A percentile compares a stretch with the other conserved stretches of the same genome.
phyloP scores from a whole-genome alignment of 2,329 filamentous ascomycete species.

The Apiospora sp. region DNA sequence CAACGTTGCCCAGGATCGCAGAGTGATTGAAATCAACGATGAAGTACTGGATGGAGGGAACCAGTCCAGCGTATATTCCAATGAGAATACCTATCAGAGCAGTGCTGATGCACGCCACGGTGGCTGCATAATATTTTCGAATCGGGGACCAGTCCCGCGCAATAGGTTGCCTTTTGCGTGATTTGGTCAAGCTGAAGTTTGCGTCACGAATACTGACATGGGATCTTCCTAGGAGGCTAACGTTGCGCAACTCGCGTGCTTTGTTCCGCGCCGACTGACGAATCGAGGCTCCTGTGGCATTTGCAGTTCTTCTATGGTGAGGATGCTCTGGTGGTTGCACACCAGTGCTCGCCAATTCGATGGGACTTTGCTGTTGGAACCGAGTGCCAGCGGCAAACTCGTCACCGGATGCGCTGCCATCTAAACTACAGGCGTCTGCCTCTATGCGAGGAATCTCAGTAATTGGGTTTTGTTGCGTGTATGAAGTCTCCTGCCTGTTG shows the following conservation, averaged over 20 bases:
- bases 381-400: conserved; percentile 1
- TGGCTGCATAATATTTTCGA: conserved; percentile 74
- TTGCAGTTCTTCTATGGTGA: not conserved
- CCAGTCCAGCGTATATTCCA: conserved; percentile 80
- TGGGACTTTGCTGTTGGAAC: not conserved
- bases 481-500: not conserved
- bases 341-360: conserved; percentile 21
- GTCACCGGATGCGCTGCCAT: conserved; percentile 40
- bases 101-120: conserved; percentile 76
- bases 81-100: conserved; percentile 74
- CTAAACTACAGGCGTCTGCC: conserved; percentile 40
- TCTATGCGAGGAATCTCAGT: conserved; percentile 30
- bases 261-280: conserved; percentile 28
- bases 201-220: conserved; percentile 62
- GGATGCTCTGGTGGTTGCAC: conserved; percentile 16
- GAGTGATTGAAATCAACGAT: conserved; percentile 74
- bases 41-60: conserved; percentile 81
- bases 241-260: conserved; percentile 36
- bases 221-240: conserved; percentile 58
- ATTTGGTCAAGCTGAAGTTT: conserved; percentile 60
- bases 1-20: conserved; percentile 76
- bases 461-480: conserved; percentile 1
- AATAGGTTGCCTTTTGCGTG: conserved; percentile 69
- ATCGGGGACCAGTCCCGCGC: conserved; percentile 74
- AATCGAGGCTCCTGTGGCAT: conserved; percentile 19